Percentiles rank a stretch among this genome's conserved stretches.
These are phyloP conservation scores for Huntiella decipiens DNA, from an alignment of 2,329 filamentous ascomycete genomes.

Conservation along the genomic window DNA sequence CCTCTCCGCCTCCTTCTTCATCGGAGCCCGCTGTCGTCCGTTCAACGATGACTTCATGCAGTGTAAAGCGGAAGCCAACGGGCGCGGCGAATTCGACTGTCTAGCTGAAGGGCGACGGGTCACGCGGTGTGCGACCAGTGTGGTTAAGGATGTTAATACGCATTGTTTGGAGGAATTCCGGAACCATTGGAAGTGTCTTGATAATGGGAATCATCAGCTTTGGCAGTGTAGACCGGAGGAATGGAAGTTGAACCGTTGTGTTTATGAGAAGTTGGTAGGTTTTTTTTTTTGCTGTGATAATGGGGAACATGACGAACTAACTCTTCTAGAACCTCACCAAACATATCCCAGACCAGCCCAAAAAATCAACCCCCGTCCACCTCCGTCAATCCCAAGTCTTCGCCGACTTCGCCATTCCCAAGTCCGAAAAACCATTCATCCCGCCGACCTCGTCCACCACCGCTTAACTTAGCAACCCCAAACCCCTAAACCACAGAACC, in stretches of 20 bases:
- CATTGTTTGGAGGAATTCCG: slow-evolving; percentile 83
- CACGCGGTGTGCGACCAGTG: slow-evolving; percentile 86
- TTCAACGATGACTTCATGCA: slow-evolving; percentile 99
- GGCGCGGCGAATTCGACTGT: slow-evolving; percentile 82
- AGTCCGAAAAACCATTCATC: slow-evolving; percentile 24
- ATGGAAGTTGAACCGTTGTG: slow-evolving; percentile 83
- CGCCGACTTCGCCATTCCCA: slow-evolving; percentile 30
- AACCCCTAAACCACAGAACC: no score
- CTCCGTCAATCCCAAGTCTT: slow-evolving; percentile 47
- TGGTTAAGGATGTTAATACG: slow-evolving; percentile 91
- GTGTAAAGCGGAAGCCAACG: slow-evolving; percentile 90
- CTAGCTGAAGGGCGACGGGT: slow-evolving; percentile 93
- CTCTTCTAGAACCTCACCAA: slow-evolving; percentile 57
- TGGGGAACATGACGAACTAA: neutral
- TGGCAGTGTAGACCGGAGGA: slow-evolving; percentile 86
- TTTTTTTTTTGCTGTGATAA: neutral
- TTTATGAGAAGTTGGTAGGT: slow-evolving; percentile 85
- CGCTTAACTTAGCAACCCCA: no score
- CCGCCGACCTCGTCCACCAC: no score
- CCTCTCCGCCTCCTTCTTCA: slow-evolving; percentile 85
- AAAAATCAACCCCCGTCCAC: slow-evolving; percentile 53
- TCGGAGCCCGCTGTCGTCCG: slow-evolving; percentile 79
- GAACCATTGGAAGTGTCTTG: slow-evolving; percentile 84
- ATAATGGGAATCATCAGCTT: slow-evolving; percentile 93
- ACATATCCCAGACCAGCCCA: slow-evolving; percentile 54